Conservation (phyloP, 768 basidiomycete genomes). For the Suillus brevipes region DNA sequence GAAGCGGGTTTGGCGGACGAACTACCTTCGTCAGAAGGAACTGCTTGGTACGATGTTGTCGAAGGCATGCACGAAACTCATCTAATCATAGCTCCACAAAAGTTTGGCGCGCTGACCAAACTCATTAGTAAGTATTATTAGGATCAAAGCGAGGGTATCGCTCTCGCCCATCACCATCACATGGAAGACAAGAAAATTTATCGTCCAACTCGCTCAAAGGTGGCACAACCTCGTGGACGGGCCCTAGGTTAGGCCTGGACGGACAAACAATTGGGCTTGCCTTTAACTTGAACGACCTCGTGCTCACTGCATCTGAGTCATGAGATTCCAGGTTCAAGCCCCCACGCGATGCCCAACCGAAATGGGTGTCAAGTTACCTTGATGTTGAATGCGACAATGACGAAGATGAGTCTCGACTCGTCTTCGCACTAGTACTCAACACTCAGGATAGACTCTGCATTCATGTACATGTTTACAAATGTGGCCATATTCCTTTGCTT, state of each 20-base stretch:
- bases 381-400: background rate
- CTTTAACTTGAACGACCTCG: background rate
- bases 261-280: background rate
- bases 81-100: background rate
- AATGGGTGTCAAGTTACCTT: background rate
- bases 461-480: background rate
- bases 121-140: background rate
- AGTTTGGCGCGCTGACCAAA: slow-evolving; percentile 5
- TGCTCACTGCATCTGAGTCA: background rate
- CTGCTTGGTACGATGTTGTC: slow-evolving; percentile 18
- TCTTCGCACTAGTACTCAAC: background rate
- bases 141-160: background rate
- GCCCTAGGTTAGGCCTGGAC: background rate
- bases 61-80: slow-evolving; percentile 21
- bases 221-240: background rate
- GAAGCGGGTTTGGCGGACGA: slow-evolving; percentile 22
- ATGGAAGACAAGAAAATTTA: background rate
- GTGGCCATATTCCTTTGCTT: background rate
- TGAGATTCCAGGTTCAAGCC: background rate
- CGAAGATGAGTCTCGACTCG: background rate
- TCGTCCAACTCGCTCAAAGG: background rate
- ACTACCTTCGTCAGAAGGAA: slow-evolving; percentile 20
- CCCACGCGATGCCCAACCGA: background rate
- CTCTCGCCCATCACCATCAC: background rate
- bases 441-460: background rate